phyloP scores from a whole-genome alignment of 1,284 basidiomycete species.

The Cystobasidium sp. region DNA sequence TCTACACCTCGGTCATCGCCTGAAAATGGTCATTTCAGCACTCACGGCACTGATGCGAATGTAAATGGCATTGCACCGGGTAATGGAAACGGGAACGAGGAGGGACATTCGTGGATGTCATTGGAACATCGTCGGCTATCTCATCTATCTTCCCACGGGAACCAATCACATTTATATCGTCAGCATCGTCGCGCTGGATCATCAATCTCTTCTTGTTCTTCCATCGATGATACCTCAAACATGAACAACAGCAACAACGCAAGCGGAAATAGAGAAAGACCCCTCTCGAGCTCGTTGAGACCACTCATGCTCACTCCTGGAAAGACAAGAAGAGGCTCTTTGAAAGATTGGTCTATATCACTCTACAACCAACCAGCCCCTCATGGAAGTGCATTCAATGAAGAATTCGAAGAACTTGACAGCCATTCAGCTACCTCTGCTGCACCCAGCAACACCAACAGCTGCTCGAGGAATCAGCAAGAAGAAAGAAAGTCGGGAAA shows the following conservation, averaged over 20 bases:
- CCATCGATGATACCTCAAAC: too few relatives aligned
- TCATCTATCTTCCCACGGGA: too few relatives aligned
- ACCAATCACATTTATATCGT: background rate
- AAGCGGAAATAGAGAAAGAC: constrained; percentile 6
- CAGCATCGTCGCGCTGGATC: background rate
- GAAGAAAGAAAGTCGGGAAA: background rate
- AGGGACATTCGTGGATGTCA: background rate
- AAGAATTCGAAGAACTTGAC: background rate
- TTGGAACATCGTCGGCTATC: too few relatives aligned
- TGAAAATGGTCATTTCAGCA: background rate
- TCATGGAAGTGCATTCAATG: background rate
- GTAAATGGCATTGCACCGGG: background rate
- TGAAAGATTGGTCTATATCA: constrained; percentile 20
- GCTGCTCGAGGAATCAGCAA: background rate
- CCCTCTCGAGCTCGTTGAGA: constrained; percentile 1
- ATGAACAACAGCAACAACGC: background rate
- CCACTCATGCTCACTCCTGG: constrained; percentile 32
- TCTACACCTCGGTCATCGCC: constrained; percentile 19
- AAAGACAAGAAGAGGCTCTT: constrained; percentile 24
- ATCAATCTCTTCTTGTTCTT: background rate
- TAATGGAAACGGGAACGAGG: background rate
- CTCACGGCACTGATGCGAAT: background rate
- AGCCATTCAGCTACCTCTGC: background rate
- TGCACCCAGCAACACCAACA: background rate
- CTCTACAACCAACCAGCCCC: background rate